phyloP scores from a whole-genome alignment of 306 rosid genomes.

The Ziziphus jujuba region DNA sequence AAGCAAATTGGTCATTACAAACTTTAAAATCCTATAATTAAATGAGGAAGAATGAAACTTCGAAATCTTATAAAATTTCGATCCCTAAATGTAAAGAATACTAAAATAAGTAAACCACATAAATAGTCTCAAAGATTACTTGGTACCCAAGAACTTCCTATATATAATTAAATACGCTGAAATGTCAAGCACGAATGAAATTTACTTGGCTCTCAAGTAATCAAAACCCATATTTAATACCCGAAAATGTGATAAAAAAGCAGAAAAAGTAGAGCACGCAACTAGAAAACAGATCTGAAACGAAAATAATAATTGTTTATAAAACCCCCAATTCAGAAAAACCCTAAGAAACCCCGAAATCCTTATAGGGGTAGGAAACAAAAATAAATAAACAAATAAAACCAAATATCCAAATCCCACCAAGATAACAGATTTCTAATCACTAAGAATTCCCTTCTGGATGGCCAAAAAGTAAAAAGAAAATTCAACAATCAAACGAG shows the following conservation, averaged over 20 bases:
- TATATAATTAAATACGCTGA: background rate
- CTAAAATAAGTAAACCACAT: background rate
- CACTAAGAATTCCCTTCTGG: no score
- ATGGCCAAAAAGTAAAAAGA: background rate
- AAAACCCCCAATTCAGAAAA: background rate
- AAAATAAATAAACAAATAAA: no score
- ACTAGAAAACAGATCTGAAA: background rate
- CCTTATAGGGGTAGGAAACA: no score
- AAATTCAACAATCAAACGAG: background rate
- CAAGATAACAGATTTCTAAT: background rate
- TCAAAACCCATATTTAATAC: background rate
- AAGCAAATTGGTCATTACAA: background rate
- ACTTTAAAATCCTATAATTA: background rate
- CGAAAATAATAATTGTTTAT: background rate
- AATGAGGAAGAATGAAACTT: background rate
- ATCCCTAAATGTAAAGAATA: background rate
- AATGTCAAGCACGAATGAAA: no score
- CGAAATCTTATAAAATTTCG: background rate
- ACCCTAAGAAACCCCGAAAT: background rate
- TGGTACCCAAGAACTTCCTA: slow-evolving; percentile 8
- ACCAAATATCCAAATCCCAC: background rate
- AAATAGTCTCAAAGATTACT: background rate
- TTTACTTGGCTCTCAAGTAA: slow-evolving; percentile 21
- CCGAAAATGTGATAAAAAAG: background rate
- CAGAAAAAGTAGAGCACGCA: background rate